Percentiles rank a stretch among this genome's conserved stretches.
These are phyloP conservation scores for Coprinopsis sp. DNA, from an alignment of 768 basidiomycete species.

Conservation along the genomic window DNA sequence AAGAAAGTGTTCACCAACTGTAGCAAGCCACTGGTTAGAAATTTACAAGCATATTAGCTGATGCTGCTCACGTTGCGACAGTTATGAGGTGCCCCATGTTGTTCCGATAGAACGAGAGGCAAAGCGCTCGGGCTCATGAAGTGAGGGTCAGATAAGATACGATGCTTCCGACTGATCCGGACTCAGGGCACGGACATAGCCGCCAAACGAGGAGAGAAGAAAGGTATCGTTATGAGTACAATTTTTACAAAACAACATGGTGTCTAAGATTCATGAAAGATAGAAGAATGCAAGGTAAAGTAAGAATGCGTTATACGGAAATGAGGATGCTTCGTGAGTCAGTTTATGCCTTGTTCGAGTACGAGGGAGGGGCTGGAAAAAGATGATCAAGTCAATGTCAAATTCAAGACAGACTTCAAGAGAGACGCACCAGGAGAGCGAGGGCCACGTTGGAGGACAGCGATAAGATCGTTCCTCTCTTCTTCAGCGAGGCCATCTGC, in stretches of 20 bases:
- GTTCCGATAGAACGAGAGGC: too few relatives aligned
- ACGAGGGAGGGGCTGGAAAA: constrained; percentile 33
- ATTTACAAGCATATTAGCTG: not conserved
- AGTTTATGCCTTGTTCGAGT: constrained; percentile 24
- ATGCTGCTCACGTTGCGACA: constrained; percentile 67
- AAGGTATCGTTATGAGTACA: not conserved
- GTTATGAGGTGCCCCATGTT: constrained; percentile 83
- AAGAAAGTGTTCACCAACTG: constrained; percentile 28
- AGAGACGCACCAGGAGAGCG: constrained; percentile 53
- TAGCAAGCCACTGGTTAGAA: constrained; percentile 12
- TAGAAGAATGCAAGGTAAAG: not conserved
- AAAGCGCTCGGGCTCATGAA: too few relatives aligned
- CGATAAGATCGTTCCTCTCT: constrained; percentile 58
- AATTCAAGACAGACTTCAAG: not conserved
- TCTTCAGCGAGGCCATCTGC: constrained; percentile 72
- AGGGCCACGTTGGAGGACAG: constrained; percentile 53
- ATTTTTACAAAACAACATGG: too few relatives aligned
- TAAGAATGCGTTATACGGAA: not conserved
- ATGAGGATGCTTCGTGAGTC: constrained; percentile 5
- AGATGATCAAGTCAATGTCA: constrained; percentile 2
- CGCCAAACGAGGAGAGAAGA: too few relatives aligned
- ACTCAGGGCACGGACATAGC: too few relatives aligned
- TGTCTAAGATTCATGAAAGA: not conserved
- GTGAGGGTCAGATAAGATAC: not conserved
- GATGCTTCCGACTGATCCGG: not conserved